Evolutionary conservation across 2,329 filamentous ascomycete genomes (phyloP).

Genomic region (Eutypa lata): DNA sequence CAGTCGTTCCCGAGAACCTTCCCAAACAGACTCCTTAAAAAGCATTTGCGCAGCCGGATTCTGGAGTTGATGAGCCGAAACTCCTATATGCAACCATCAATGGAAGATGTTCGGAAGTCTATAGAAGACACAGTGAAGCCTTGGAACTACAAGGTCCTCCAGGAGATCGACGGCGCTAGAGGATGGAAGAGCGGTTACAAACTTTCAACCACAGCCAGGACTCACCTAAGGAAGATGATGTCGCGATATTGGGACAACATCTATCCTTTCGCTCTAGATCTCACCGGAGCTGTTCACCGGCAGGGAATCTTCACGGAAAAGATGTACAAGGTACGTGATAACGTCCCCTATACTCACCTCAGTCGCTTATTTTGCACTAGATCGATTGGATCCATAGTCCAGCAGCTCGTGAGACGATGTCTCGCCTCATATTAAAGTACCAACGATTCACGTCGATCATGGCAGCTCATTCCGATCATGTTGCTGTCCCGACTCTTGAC

Average conservation of each 20-base stretch:
- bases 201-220: conserved; percentile 27
- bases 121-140: conserved; percentile 44
- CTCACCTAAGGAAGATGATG: conserved; percentile 65
- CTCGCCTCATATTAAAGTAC: conserved; percentile 63
- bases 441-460: conserved; percentile 62
- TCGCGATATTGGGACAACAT: conserved; percentile 66
- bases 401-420: conserved; percentile 59
- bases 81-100: conserved; percentile 33
- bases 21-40: conserved; percentile 55
- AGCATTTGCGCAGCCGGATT: conserved; percentile 40
- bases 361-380: conserved; percentile 9
- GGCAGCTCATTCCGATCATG: conserved; percentile 36
- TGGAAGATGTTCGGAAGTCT: conserved; percentile 48
- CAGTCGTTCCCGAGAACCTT: conserved; percentile 41
- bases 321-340: conserved; percentile 54
- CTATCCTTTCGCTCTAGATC: conserved; percentile 62
- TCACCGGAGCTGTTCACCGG: conserved; percentile 61
- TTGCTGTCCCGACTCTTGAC: conserved; percentile 69
- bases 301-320: conserved; percentile 68
- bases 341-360: neutral
- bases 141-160: conserved; percentile 32
- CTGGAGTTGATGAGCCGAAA: conserved; percentile 30
- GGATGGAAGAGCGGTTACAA: conserved; percentile 15
- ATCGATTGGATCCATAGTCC: conserved; percentile 79
- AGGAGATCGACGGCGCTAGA: conserved; percentile 34